Base-by-base conservation (phyloP, 2,329 filamentous ascomycete species). In the Chaetomium sp. region DNA sequence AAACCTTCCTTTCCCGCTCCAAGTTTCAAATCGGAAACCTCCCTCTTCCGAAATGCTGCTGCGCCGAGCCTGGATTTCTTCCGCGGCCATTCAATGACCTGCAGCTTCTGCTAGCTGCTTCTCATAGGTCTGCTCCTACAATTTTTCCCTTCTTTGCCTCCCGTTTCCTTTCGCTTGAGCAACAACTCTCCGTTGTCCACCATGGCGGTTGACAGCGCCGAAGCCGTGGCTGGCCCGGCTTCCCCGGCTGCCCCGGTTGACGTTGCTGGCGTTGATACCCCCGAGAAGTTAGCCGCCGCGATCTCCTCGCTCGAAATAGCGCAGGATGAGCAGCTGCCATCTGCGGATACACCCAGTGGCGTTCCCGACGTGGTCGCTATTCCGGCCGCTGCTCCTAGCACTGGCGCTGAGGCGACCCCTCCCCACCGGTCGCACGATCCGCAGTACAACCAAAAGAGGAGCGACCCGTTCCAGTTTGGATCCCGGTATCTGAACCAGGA, bases 401-500 rank as follows among this genome's bases (percentile, higher is more conserved):
- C 19, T 27, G 19, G 19, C 19, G 19, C 19, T 27, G 19, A 27
- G 19, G 19, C 19, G 19, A 27, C 80, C 35, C 79, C 82, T 53
- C 70, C 84, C 38, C 82, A 87, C 65, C 83, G 85, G 62, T 89
- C 87, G 27, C 87, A 91, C 70, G 79, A 88, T 66, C 84, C 88
- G 41, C 67, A 74, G 60, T 74, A 86, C 70, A 94, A 91, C 70
- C 77, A 87, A 73, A 97, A 97, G 76, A 83, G 90, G 65, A 88
- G 76, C 68, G 91, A 96, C 68, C 94, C 94, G 14, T 99, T 97
- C 72, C 87, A 95, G 72, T 99, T 99, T 71, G 94, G 94, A 59
- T 94, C 89, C 48, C 89, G 92, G 57, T 88, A 82, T 67, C 82
- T 99, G 51, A 84, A 88, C 66, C 80, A 92, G 70, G 83, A 85